Conservation (phyloP, 352 stramenopile genomes). For the Globisporangium emineosum region DNA sequence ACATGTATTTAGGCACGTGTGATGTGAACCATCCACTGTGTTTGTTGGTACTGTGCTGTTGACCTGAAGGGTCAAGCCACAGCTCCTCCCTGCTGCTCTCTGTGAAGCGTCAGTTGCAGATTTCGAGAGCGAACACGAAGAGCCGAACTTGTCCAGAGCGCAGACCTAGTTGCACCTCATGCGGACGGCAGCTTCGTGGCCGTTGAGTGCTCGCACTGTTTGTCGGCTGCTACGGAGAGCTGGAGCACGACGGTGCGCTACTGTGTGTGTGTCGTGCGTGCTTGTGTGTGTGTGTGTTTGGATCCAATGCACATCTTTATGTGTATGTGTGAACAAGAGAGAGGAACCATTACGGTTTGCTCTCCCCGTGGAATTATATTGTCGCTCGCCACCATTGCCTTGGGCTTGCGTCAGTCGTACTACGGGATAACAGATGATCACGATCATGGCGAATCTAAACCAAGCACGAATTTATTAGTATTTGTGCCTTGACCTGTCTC, state of each 20-base stretch:
- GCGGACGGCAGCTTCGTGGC: no score
- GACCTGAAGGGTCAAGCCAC: neutral
- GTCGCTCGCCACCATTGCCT: conserved; percentile 70
- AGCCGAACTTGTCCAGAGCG: neutral
- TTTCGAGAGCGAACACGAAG: conserved; percentile 18
- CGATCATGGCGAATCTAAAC: conserved; percentile 84
- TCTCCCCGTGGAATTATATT: conserved; percentile 60
- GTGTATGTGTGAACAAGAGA: conserved; percentile 7
- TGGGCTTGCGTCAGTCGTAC: conserved; percentile 81
- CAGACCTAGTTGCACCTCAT: no score
- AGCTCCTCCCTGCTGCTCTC: neutral
- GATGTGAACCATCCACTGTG: conserved; percentile 24
- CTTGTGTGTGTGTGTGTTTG: conserved; percentile 3
- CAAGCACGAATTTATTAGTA: conserved; percentile 64
- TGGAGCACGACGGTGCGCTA: no score
- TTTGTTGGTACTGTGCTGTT: neutral
- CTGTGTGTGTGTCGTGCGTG: no score
- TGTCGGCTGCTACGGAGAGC: neutral
- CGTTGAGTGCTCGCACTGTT: no score
- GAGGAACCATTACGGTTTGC: neutral
- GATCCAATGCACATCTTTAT: conserved; percentile 4
- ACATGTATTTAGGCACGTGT: conserved; percentile 10
- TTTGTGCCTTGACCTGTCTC: conserved; percentile 86
- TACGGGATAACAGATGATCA: conserved; percentile 64
- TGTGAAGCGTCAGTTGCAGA: conserved; percentile 19